Evolutionary conservation across 768 basidiomycete species (phyloP), one percentile per base, ranked within the genome.

Genomic region (Kwoniella europaea): DNA sequence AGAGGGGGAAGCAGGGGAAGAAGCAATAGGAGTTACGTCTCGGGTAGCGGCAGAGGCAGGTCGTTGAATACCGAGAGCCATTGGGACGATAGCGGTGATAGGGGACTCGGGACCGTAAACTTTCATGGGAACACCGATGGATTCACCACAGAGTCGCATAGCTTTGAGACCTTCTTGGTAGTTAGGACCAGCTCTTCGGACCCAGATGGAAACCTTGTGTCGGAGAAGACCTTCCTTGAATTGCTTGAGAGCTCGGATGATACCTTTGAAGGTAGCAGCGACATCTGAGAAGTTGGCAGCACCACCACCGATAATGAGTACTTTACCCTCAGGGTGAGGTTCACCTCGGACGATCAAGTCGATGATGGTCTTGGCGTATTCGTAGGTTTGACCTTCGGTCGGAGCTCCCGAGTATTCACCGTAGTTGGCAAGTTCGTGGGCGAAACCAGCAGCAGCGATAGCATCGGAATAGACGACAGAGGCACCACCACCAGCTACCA

Each of bases 241-340:
- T 85, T 94, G 92, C 87, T 96, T 91, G 75, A 99, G 88, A 18
- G 97, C 95, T 56, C 90, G 92, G 85, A 99, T 99, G 88, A 98
- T 99, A 73, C 96, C 96, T 88, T 98, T 98, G 91, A 99, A 99
- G 71, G 96, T 98, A 10, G 96, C 91, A 43, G 95, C 97, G 76
- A 98, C 95, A 83, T 99, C 98, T 83, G 94, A 98, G 87, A 99
- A 99, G 89, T 99, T 99, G 86, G 97, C 97, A 46, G 79, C 79
- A 97, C 96, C 96, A 85, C 97, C 97, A 85, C 96, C 97, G 75
- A 99, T 97, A 88, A 99, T 97, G 85, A 98, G 91, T 83, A 98
- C 90, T 86, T 99, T 99, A 87, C 97, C 97, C 62, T 97, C 86
- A 12, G 84, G 82, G 76, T 89, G 88, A 60, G 92, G 90, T 24